Percentiles rank a stretch among this genome's conserved stretches.
These are phyloP conservation scores for Tricholoma sp. DNA, from an alignment of 768 basidiomycete genomes.

Conservation along the genomic window DNA sequence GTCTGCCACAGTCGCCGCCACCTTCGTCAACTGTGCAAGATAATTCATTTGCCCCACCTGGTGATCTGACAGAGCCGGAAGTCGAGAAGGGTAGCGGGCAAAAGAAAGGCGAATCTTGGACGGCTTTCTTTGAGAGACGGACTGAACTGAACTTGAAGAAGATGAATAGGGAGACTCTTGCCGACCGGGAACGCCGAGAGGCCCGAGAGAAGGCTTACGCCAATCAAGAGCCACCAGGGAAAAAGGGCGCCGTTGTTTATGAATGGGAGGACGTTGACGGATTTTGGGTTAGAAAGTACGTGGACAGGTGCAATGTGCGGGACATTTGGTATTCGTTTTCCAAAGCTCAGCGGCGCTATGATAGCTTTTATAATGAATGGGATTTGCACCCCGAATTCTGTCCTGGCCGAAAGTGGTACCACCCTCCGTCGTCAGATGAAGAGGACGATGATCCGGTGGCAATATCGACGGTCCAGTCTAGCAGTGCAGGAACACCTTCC, in stretches of 20 bases:
- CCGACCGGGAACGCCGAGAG: not conserved
- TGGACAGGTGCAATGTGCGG: not conserved
- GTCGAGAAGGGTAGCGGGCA: not conserved
- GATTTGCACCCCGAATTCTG: not conserved
- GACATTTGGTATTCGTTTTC: not conserved
- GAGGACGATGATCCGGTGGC: not conserved
- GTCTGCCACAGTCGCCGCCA: not conserved
- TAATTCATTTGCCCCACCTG: not conserved
- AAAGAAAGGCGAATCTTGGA: not conserved
- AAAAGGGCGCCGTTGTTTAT: not conserved
- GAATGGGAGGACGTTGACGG: not conserved
- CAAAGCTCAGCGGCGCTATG: not conserved
- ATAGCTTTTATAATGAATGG: not conserved
- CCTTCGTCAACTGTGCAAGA: not conserved
- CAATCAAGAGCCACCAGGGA: not conserved
- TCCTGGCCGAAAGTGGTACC: not conserved
- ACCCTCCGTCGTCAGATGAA: not conserved
- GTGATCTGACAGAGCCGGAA: not conserved
- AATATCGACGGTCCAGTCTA: not conserved
- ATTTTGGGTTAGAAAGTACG: slow-evolving; percentile 1
- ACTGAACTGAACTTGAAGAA: not conserved
- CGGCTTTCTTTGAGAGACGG: not conserved
- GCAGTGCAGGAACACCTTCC: not conserved
- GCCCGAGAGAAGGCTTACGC: not conserved
- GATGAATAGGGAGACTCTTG: not conserved